These are phyloP conservation scores for Haplosporangium gracile DNA, from an alignment of 192 early-diverging fungal species.

Conservation along the genomic window DNA sequence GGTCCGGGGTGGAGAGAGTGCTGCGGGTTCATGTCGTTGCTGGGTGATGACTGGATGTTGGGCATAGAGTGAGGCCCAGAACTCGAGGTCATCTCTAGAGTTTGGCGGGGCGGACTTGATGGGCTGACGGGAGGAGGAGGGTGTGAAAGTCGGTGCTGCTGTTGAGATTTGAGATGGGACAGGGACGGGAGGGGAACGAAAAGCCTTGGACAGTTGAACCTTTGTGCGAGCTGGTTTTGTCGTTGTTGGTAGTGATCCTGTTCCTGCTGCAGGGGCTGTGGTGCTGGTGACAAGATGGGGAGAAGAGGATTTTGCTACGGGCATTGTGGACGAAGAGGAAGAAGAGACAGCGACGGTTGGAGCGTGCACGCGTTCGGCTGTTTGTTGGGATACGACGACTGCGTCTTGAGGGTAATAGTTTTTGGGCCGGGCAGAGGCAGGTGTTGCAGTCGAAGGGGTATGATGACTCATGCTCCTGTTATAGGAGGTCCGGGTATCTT, in stretches of 20 bases:
- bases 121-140: not conserved
- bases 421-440: not conserved
- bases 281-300: not conserved
- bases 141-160: not conserved
- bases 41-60: slow-evolving; percentile 31
- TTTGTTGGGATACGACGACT: not conserved
- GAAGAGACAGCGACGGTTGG: not conserved
- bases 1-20: not conserved
- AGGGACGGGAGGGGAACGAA: not conserved
- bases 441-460: not conserved
- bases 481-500: not conserved
- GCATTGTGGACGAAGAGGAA: not conserved
- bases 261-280: not conserved
- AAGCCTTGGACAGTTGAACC: not conserved
- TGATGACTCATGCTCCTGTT: slow-evolving; percentile 10
- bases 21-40: slow-evolving; percentile 6
- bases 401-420: not conserved
- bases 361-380: slow-evolving; percentile 1
- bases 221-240: not conserved
- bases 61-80: slow-evolving; percentile 46
- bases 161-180: not conserved
- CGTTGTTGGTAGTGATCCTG: not conserved
- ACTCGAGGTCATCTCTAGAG: slow-evolving; percentile 27
- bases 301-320: slow-evolving; percentile 4
- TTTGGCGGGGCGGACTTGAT: not conserved